Evolutionary conservation across 1,284 basidiomycete species (phyloP), one percentile per base, ranked within the genome.

Genomic region (Tilletia indica): DNA sequence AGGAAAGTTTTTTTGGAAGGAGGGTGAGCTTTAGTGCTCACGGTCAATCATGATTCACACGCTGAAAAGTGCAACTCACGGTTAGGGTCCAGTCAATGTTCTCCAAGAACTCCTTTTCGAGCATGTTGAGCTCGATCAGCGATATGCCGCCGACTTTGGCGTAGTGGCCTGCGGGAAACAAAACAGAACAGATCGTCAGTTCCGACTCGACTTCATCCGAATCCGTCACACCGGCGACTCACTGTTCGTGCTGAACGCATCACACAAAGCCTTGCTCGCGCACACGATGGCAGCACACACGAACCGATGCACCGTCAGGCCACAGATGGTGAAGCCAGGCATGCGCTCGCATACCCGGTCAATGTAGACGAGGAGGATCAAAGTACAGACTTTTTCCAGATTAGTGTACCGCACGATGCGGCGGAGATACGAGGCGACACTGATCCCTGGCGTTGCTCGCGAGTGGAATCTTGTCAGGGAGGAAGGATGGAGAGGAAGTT

Each of bases 361-460:
- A 69, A 84, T 84, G 74, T 84, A 84, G 42, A 84, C 80, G 54
- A 84, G 77, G 21, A 84, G 69, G 51, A 84, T 77, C 58, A 84
- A 77, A 38, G 78, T 74, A 70, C 82, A 83, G 38, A 80, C 77
- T 66, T 84, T 84, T 34, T 84, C 82, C 64, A 84, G 71, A 1
- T 79, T 79, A 0, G 82, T 84, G 73, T 84, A 84, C 61, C 77
- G 78, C 1, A 81, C 80, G n/a, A 84, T 82, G 31, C 82, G 80
- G 3, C 77, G 77, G 31, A 84, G 72, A 67, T 84, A 84, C 9
- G 80, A 77, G 4, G 73, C 74, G 5, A 84, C 75, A 21, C 77
- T 75, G 69, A 84, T 84, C 56, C 75, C 78, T 67, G 82, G 82
- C 5, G 82, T 78, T 2, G 82, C 82, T 8, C 82, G 73, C 0